Evolutionary conservation across 2,329 filamentous ascomycete genomes (phyloP).

Genomic region (Penicillium sp.): DNA sequence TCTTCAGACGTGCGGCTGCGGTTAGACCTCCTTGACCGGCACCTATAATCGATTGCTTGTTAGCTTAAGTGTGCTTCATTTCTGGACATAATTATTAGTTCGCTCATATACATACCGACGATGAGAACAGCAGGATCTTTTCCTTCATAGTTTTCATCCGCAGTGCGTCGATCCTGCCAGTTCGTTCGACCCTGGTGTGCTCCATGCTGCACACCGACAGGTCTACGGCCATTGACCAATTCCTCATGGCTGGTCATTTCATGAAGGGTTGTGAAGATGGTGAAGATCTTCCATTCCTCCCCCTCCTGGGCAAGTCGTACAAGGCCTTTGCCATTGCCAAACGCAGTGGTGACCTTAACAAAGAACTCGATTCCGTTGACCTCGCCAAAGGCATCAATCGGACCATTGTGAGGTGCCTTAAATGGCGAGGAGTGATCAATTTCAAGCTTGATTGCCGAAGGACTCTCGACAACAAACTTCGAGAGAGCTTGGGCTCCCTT

Average conservation of each 20-base stretch:
- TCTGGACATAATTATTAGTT: not conserved
- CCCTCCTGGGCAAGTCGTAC: slow-evolving; percentile 49
- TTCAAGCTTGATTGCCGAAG: slow-evolving; percentile 46
- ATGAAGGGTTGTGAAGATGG: slow-evolving; percentile 60
- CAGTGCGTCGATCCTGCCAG: slow-evolving; percentile 57
- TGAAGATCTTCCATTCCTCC: slow-evolving; percentile 61
- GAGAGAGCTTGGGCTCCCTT: slow-evolving; percentile 46
- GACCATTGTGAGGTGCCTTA: slow-evolving; percentile 45
- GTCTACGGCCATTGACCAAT: slow-evolving; percentile 46
- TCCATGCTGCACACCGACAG: slow-evolving; percentile 59
- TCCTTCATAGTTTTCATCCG: slow-evolving; percentile 51
- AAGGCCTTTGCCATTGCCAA: slow-evolving; percentile 59
- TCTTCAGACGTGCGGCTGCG: slow-evolving; percentile 59
- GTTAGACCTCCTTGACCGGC: slow-evolving; percentile 63
- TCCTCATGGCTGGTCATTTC: slow-evolving; percentile 59
- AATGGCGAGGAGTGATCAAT: slow-evolving; percentile 49
- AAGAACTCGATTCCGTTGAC: slow-evolving; percentile 59
- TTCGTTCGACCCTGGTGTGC: slow-evolving; percentile 55
- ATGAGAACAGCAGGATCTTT: slow-evolving; percentile 62
- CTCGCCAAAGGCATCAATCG: slow-evolving; percentile 53
- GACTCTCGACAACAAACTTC: slow-evolving; percentile 36
- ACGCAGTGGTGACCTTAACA: slow-evolving; percentile 53
- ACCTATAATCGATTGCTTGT: slow-evolving; percentile 38
- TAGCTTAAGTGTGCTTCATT: not conserved
- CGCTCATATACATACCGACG: slow-evolving; percentile 49